phyloP scores from a whole-genome alignment of 805 yeast genomes.

The Torulaspora delbrueckii region DNA sequence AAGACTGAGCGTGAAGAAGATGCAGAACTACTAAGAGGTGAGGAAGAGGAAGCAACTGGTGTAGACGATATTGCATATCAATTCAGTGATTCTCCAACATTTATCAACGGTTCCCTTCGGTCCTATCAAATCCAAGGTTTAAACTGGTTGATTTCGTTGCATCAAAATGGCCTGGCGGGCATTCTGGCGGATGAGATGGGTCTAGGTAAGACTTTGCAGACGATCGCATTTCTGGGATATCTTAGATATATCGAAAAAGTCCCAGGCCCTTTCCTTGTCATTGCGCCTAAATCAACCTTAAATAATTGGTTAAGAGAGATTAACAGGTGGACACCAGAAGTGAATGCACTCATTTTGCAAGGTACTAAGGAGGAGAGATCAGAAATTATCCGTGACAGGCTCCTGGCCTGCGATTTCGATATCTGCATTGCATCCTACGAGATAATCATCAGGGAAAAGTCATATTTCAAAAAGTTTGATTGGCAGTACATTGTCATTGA shows the following conservation, averaged over 20 bases:
- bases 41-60: slow-evolving; percentile 36
- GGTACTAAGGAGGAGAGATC: slow-evolving; percentile 70
- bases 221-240: slow-evolving; percentile 71
- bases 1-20: slow-evolving; percentile 77
- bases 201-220: slow-evolving; percentile 74
- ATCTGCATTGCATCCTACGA: slow-evolving; percentile 70
- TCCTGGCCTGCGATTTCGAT: slow-evolving; percentile 62
- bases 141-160: slow-evolving; percentile 69
- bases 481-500: slow-evolving; percentile 79
- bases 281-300: slow-evolving; percentile 75
- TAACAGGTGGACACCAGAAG: slow-evolving; percentile 75
- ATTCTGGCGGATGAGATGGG: slow-evolving; percentile 87
- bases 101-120: slow-evolving; percentile 57
- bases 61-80: slow-evolving; percentile 34
- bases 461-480: slow-evolving; percentile 57
- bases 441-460: slow-evolving; percentile 69
- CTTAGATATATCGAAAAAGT: slow-evolving; percentile 55
- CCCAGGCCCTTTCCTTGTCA: slow-evolving; percentile 68
- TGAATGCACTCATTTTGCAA: slow-evolving; percentile 61
- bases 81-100: slow-evolving; percentile 81
- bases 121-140: slow-evolving; percentile 77
- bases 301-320: slow-evolving; percentile 80
- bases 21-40: slow-evolving; percentile 64
- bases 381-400: slow-evolving; percentile 44
- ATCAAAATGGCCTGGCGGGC: slow-evolving; percentile 66